phyloP scores from a whole-genome alignment of 1,139 yeast genomes.

The Saccharomyces hybrid region DNA sequence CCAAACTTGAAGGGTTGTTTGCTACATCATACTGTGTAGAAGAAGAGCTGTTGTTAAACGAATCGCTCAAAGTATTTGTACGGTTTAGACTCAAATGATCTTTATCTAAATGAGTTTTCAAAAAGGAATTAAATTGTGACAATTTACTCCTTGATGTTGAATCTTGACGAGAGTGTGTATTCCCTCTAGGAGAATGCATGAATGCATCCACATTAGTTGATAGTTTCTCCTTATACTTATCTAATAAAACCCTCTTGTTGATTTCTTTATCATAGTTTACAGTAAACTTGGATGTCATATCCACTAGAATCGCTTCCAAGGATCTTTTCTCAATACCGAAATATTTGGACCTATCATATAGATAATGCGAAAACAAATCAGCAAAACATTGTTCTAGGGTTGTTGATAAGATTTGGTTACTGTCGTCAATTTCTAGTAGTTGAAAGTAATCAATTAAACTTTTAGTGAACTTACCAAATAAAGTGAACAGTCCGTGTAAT shows the following conservation, averaged over 20 bases:
- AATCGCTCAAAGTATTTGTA: slow-evolving; percentile 27
- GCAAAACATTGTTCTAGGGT: slow-evolving; percentile 65
- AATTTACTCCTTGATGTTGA: slow-evolving; percentile 26
- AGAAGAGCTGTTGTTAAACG: not conserved
- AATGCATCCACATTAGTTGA: slow-evolving; percentile 10
- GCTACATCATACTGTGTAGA: not conserved
- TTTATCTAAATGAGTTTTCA: slow-evolving; percentile 37
- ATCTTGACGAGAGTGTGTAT: not conserved
- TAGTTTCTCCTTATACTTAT: slow-evolving; percentile 29
- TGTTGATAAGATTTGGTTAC: slow-evolving; percentile 37
- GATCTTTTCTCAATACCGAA: slow-evolving; percentile 67
- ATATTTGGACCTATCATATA: slow-evolving; percentile 55
- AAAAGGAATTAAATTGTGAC: slow-evolving; percentile 34
- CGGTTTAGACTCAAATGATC: slow-evolving; percentile 16
- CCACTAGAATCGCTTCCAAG: slow-evolving; percentile 53
- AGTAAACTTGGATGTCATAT: slow-evolving; percentile 44
- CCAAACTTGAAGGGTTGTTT: not conserved
- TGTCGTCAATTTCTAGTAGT: slow-evolving; percentile 37
- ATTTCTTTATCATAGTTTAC: slow-evolving; percentile 44
- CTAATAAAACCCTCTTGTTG: slow-evolving; percentile 39
- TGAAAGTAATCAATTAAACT: slow-evolving; percentile 53
- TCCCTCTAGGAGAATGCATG: not conserved
- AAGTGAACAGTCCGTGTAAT: slow-evolving; percentile 55
- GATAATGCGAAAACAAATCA: slow-evolving; percentile 65
- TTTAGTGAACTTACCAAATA: slow-evolving; percentile 56